Percentiles rank a stretch among this genome's conserved stretches.
These are phyloP conservation scores for Trichoderma atroviride DNA, from an alignment of 2,329 filamentous ascomycete genomes.

Conservation along the genomic window DNA sequence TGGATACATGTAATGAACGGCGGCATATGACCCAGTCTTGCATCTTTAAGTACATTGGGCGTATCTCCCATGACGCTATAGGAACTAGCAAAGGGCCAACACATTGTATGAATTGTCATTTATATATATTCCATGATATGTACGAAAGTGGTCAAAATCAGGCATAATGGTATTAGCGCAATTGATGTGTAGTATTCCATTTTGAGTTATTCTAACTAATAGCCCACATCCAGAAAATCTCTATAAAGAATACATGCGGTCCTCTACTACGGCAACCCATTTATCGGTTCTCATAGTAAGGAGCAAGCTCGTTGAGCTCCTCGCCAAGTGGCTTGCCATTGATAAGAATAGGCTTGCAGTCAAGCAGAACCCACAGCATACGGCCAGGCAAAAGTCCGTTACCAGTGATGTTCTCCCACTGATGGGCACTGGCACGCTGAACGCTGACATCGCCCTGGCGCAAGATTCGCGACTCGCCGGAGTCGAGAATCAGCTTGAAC, in stretches of 20 bases:
- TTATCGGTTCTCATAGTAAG: constrained; percentile 16
- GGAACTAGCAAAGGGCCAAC: too few relatives aligned
- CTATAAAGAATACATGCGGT: neutral
- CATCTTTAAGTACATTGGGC: too few relatives aligned
- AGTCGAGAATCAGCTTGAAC: constrained; percentile 55
- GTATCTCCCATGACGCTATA: neutral
- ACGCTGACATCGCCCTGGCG: constrained; percentile 57
- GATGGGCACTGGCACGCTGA: constrained; percentile 48
- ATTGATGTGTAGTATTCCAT: neutral
- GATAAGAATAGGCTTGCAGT: constrained; percentile 17
- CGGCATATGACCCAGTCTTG: neutral
- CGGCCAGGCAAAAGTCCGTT: constrained; percentile 13
- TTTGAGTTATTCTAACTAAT: neutral
- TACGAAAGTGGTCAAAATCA: neutral
- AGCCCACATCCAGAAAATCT: neutral
- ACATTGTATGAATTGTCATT: too few relatives aligned
- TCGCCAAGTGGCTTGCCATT: constrained; percentile 12
- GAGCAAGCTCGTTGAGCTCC: constrained; percentile 16
- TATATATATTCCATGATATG: too few relatives aligned
- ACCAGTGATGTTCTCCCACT: constrained; percentile 21
- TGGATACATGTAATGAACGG: neutral
- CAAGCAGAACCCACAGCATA: constrained; percentile 23
- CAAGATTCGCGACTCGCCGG: constrained; percentile 52
- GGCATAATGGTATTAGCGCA: neutral
- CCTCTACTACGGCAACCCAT: neutral